phyloP scores from a whole-genome alignment of 352 stramenopile genomes.

The Phytophthora litchii region DNA sequence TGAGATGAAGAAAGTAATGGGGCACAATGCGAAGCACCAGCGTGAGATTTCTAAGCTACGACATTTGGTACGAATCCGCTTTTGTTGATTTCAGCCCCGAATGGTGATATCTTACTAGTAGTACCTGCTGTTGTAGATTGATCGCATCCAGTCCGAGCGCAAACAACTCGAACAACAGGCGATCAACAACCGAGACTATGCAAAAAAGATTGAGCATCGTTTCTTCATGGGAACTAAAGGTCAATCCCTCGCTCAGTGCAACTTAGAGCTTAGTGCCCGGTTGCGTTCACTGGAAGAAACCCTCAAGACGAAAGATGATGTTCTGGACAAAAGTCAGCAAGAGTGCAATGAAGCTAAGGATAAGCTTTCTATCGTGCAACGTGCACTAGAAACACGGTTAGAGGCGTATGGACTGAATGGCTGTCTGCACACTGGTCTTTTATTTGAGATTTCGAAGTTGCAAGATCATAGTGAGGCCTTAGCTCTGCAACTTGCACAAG shows the following conservation, averaged over 20 bases:
- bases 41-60: constrained; percentile 71
- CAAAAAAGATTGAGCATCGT: constrained; percentile 85
- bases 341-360: constrained; percentile 49
- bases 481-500: constrained; percentile 63
- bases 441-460: constrained; percentile 77
- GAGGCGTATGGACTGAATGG: constrained; percentile 72
- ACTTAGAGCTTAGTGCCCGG: constrained; percentile 54
- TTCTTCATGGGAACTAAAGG: constrained; percentile 80
- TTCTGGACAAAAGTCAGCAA: constrained; percentile 26
- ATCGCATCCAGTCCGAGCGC: constrained; percentile 76
- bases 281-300: constrained; percentile 51
- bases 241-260: constrained; percentile 67
- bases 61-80: constrained; percentile 40
- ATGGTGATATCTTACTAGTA: not conserved
- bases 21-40: constrained; percentile 49
- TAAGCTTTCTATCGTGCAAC: constrained; percentile 73
- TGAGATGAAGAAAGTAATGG: constrained; percentile 51
- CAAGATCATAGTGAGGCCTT: constrained; percentile 72
- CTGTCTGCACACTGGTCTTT: constrained; percentile 70
- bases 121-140: constrained; percentile 55
- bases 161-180: constrained; percentile 81
- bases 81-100: not conserved
- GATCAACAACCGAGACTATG: constrained; percentile 84
- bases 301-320: constrained; percentile 32
- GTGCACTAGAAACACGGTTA: constrained; percentile 71